Conservation (phyloP, 2,329 filamentous ascomycete genomes). For the Pyrenophora graminea region DNA sequence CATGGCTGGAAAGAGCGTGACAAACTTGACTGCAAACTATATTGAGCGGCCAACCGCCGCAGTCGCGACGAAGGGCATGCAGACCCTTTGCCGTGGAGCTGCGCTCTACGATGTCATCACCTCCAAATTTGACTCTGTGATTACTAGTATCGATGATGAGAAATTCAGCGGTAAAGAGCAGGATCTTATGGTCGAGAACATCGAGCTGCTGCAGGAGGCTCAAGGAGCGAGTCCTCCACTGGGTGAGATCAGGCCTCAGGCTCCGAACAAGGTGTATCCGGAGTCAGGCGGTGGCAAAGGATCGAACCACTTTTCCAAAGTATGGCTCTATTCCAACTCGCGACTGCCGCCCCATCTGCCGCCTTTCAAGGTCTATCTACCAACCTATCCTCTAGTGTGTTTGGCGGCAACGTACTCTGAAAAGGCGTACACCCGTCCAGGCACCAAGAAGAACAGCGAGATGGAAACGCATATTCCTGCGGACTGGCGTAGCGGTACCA, state of each 20-base stretch:
- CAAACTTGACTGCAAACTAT: slow-evolving; percentile 32
- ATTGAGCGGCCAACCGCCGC: slow-evolving; percentile 38
- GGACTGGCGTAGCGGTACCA: slow-evolving; percentile 74
- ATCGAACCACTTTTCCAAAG: slow-evolving; percentile 66
- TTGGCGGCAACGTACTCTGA: slow-evolving; percentile 79
- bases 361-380: slow-evolving; percentile 71
- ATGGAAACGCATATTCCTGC: slow-evolving; percentile 70
- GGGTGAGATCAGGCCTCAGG: slow-evolving; percentile 15
- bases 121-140: slow-evolving; percentile 66
- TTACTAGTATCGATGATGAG: slow-evolving; percentile 73
- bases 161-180: slow-evolving; percentile 57
- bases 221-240: slow-evolving; percentile 23
- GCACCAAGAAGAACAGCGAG: slow-evolving; percentile 63
- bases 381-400: slow-evolving; percentile 76
- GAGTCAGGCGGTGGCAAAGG: slow-evolving; percentile 24
- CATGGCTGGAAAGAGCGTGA: slow-evolving; percentile 31
- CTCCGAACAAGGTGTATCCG: slow-evolving; percentile 19
- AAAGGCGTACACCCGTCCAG: slow-evolving; percentile 66
- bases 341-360: slow-evolving; percentile 69
- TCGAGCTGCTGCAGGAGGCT: slow-evolving; percentile 17
- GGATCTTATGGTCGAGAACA: slow-evolving; percentile 50
- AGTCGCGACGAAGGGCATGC: slow-evolving; percentile 41
- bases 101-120: slow-evolving; percentile 64
- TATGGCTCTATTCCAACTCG: slow-evolving; percentile 78
- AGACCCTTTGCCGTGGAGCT: slow-evolving; percentile 47